Conservation (phyloP, 768 basidiomycete species). For the Trametopsis cervina region DNA sequence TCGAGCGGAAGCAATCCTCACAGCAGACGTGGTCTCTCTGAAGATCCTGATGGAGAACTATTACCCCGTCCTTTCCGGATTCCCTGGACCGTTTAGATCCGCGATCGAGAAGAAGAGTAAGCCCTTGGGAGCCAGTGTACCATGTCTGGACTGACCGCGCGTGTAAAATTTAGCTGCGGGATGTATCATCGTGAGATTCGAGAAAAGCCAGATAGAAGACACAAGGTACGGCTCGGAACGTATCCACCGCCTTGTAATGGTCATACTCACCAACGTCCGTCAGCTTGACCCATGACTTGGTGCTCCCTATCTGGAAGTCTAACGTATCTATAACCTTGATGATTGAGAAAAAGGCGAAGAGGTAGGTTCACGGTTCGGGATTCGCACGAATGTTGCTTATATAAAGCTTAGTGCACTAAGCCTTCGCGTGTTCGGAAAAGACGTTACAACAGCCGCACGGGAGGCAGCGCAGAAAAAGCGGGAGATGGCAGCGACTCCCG, state of each 20-base stretch:
- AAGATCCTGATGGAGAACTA: conserved; percentile 66
- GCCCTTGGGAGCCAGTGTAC: conserved; percentile 19
- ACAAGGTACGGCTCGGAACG: conserved; percentile 34
- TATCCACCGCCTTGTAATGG: conserved; percentile 22
- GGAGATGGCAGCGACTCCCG: conserved; percentile 7
- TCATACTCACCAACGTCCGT: conserved; percentile 7
- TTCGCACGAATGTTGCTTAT: neutral
- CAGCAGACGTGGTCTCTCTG: conserved; percentile 48
- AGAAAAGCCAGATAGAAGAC: conserved; percentile 43
- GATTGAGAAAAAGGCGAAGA: conserved; percentile 97
- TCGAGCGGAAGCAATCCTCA: conserved; percentile 53
- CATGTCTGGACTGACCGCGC: neutral
- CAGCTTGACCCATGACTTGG: conserved; percentile 71
- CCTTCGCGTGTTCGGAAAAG: conserved; percentile 74
- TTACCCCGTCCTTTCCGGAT: conserved; percentile 69
- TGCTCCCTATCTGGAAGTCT: conserved; percentile 96
- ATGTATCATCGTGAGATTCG: conserved; percentile 67
- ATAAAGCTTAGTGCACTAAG: conserved; percentile 63
- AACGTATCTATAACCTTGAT: conserved; percentile 81
- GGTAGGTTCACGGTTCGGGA: conserved; percentile 29
- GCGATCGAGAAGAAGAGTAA: conserved; percentile 48
- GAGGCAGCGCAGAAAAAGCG: conserved; percentile 27
- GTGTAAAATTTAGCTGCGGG: conserved; percentile 45
- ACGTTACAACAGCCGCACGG: conserved; percentile 52
- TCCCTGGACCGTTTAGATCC: conserved; percentile 52